Evolutionary conservation across 2,329 filamentous ascomycete species (phyloP).

Genomic region (Metarhizium humberi): DNA sequence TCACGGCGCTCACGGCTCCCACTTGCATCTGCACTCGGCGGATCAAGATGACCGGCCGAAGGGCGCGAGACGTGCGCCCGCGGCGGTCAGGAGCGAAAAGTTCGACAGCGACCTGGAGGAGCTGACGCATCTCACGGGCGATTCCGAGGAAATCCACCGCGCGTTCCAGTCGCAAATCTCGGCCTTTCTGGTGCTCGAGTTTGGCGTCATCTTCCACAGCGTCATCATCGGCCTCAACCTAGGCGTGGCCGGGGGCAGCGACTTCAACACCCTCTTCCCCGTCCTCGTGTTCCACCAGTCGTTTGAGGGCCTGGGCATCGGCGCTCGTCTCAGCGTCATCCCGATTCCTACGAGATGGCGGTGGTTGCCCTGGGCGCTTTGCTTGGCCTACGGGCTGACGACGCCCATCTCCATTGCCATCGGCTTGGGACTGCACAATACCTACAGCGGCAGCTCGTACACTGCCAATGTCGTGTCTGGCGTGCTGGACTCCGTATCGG

Average conservation of each 20-base stretch:
- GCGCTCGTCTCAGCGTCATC: conserved; percentile 48
- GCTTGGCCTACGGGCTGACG: conserved; percentile 37
- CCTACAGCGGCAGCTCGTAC: conserved; percentile 13
- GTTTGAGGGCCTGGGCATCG: conserved; percentile 55
- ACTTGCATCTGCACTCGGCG: conserved; percentile 29
- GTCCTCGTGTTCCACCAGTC: conserved; percentile 56
- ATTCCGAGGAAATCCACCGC: conserved; percentile 7
- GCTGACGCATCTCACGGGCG: conserved; percentile 10
- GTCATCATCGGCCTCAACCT: conserved; percentile 55
- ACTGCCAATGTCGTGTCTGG: conserved; percentile 60
- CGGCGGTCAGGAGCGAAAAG: conserved; percentile 3
- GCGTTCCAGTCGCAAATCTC: conserved; percentile 29
- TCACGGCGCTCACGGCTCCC: conserved; percentile 11
- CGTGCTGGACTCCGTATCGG: conserved; percentile 73
- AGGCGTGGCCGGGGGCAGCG: conserved; percentile 41
- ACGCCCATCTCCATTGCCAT: conserved; percentile 42
- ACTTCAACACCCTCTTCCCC: conserved; percentile 48
- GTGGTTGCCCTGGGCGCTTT: conserved; percentile 40
- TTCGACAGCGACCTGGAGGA: conserved; percentile 12
- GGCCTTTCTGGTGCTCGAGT: conserved; percentile 43
- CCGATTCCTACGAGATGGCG: conserved; percentile 32
- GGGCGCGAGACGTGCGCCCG: background rate
- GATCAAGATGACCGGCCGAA: conserved; percentile 23
- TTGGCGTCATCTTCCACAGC: conserved; percentile 54
- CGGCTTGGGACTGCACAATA: conserved; percentile 33